Conservation (phyloP, 2,329 filamentous ascomycete genomes). For the Lasiodiplodia citricola region DNA sequence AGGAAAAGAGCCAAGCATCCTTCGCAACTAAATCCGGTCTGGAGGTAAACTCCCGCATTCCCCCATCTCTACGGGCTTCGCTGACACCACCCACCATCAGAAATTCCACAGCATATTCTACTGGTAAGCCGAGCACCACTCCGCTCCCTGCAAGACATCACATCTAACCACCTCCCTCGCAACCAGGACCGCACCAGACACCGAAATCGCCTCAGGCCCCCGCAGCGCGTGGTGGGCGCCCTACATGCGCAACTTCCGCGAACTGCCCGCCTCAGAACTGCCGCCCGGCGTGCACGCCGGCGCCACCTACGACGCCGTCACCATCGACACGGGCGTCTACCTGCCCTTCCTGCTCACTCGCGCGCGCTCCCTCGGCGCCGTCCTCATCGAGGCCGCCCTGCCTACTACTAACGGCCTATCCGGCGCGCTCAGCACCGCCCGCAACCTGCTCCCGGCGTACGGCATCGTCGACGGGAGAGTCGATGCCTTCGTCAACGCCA, state of each 20-base stretch:
- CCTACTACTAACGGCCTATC: slow-evolving; percentile 36
- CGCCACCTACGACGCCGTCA: slow-evolving; percentile 41
- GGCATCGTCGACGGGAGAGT: neutral
- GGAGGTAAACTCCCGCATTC: slow-evolving; percentile 25
- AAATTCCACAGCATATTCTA: slow-evolving; percentile 24
- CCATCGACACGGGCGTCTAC: slow-evolving; percentile 46
- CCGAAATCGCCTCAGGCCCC: slow-evolving; percentile 28
- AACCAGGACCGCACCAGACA: slow-evolving; percentile 34
- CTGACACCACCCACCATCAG: slow-evolving; percentile 24
- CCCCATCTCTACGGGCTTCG: no score
- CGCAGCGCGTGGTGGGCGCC: slow-evolving; percentile 46
- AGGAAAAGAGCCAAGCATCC: slow-evolving; percentile 32
- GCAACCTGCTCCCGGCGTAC: slow-evolving; percentile 8
- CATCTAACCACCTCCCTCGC: neutral
- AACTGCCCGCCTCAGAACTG: slow-evolving; percentile 29
- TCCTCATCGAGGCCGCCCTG: slow-evolving; percentile 37
- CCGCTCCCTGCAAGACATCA: neutral
- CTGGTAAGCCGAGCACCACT: slow-evolving; percentile 3
- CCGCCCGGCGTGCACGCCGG: slow-evolving; percentile 34
- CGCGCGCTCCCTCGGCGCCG: slow-evolving; percentile 35
- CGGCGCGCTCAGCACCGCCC: slow-evolving; percentile 33
- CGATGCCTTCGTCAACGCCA: slow-evolving; percentile 49
- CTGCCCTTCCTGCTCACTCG: slow-evolving; percentile 42
- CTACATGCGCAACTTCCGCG: slow-evolving; percentile 42
- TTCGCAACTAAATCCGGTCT: slow-evolving; percentile 32